phyloP scores from a whole-genome alignment of 352 stramenopile genomes.

The Saprolegnia diclina region DNA sequence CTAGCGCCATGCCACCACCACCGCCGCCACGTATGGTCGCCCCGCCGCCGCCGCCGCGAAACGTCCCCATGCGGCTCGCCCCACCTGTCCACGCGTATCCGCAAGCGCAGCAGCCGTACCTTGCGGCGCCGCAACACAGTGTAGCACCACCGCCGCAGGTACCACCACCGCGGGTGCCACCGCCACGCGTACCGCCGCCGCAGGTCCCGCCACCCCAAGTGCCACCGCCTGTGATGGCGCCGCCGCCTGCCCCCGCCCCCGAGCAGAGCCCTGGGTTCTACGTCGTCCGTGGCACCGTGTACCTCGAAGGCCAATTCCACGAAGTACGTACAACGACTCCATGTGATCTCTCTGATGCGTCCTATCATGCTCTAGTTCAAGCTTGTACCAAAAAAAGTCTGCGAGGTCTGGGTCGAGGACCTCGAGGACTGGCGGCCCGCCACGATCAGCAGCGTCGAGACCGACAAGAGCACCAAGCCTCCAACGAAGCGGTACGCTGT shows the following conservation, averaged over 20 bases:
- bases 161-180: constrained; percentile 34
- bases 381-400: constrained; percentile 53
- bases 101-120: neutral
- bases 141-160: too few relatives aligned
- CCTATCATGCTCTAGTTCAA: constrained; percentile 31
- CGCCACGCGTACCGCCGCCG: constrained; percentile 17
- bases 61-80: neutral
- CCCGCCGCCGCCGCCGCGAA: neutral
- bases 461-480: constrained; percentile 60
- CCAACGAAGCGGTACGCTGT: constrained; percentile 56
- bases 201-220: neutral
- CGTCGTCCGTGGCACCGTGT: constrained; percentile 55
- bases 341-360: neutral
- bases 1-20: constrained; percentile 32
- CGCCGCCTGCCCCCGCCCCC: neutral
- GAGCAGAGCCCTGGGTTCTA: constrained; percentile 59
- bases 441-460: constrained; percentile 56
- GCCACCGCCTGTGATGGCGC: constrained; percentile 11
- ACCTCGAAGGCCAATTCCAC: constrained; percentile 74
- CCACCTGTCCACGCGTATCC: neutral
- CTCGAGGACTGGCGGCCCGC: constrained; percentile 68
- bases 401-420: constrained; percentile 77
- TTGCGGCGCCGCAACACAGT: neutral
- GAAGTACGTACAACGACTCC: constrained; percentile 28
- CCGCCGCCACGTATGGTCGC: constrained; percentile 29